phyloP scores from a whole-genome alignment of 2,329 filamentous ascomycete species.

The Calonectria hawksworthii region DNA sequence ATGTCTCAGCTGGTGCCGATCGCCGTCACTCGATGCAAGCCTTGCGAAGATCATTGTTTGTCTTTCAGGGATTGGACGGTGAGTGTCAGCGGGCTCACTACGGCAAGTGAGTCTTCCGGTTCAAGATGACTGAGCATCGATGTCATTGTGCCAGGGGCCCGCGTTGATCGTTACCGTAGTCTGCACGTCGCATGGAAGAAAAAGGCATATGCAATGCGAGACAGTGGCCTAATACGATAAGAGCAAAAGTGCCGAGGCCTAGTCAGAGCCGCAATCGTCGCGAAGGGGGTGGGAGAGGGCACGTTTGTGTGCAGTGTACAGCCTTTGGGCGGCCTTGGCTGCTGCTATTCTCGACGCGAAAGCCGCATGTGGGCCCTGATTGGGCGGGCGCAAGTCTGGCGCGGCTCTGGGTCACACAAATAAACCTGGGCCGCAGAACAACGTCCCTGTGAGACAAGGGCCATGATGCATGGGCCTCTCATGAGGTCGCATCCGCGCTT shows the following conservation, averaged over 20 bases:
- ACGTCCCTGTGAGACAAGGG: conserved; percentile 22
- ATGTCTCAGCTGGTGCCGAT: neutral
- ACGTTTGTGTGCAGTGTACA: conserved; percentile 5
- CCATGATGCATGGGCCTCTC: conserved; percentile 13
- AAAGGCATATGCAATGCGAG: neutral
- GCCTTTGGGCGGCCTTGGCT: conserved; percentile 7
- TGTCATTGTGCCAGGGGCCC: neutral
- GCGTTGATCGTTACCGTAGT: neutral
- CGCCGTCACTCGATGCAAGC: neutral
- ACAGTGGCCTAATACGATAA: neutral
- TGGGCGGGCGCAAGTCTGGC: conserved; percentile 21
- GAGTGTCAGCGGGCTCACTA: conserved; percentile 15
- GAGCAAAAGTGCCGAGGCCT: conserved; percentile 15
- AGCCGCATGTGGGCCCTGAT: conserved; percentile 20
- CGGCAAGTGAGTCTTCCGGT: neutral
- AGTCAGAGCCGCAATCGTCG: neutral
- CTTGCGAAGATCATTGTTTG: neutral
- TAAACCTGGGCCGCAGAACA: neutral
- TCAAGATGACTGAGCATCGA: conserved; percentile 11
- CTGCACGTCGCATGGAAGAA: neutral
- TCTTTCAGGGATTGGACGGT: neutral
- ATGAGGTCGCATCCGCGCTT: conserved; percentile 25
- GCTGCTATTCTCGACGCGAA: conserved; percentile 32
- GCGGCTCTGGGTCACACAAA: conserved; percentile 16
- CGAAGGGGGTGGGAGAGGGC: too few relatives aligned